phyloP scores from a whole-genome alignment of 805 yeast species.

The Metschnikowia similis region DNA sequence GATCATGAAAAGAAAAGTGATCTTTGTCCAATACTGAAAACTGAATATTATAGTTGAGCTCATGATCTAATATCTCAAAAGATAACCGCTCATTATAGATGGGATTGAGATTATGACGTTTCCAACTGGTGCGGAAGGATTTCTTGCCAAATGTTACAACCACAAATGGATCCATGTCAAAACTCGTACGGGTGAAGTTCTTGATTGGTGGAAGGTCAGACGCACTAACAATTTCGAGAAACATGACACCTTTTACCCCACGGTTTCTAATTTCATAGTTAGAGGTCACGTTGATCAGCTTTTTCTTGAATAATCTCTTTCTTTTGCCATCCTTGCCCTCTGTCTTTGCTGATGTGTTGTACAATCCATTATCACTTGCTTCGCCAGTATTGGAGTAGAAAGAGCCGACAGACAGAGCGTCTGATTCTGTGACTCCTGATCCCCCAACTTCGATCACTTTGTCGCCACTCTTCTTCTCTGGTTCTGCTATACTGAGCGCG shows the following conservation, averaged over 20 bases:
- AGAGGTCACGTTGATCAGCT: constrained; percentile 6
- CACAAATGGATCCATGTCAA: constrained; percentile 96
- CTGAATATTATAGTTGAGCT: constrained; percentile 58
- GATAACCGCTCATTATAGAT: constrained; percentile 75
- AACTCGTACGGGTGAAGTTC: constrained; percentile 68
- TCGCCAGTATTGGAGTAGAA: constrained; percentile 3
- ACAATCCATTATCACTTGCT: constrained; percentile 8
- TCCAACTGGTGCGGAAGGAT: constrained; percentile 81
- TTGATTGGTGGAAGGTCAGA: constrained; percentile 73
- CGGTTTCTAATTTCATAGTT: constrained; percentile 37
- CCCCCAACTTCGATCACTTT: not conserved
- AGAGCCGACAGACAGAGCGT: constrained; percentile 14
- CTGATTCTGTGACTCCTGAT: constrained; percentile 6
- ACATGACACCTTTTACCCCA: constrained; percentile 62
- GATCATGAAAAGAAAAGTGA: constrained; percentile 74
- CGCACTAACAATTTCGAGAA: constrained; percentile 71
- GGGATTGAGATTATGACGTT: constrained; percentile 79
- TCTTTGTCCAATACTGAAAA: constrained; percentile 84
- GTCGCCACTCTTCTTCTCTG: not conserved
- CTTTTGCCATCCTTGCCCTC: constrained; percentile 3
- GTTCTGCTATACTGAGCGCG: not conserved
- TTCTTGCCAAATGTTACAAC: constrained; percentile 86
- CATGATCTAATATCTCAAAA: constrained; percentile 69
- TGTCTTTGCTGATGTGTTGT: constrained; percentile 4
- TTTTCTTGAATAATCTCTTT: constrained; percentile 6